Base-by-base conservation (phyloP, 2,329 filamentous ascomycete species). In the Penicillium polonicum region DNA sequence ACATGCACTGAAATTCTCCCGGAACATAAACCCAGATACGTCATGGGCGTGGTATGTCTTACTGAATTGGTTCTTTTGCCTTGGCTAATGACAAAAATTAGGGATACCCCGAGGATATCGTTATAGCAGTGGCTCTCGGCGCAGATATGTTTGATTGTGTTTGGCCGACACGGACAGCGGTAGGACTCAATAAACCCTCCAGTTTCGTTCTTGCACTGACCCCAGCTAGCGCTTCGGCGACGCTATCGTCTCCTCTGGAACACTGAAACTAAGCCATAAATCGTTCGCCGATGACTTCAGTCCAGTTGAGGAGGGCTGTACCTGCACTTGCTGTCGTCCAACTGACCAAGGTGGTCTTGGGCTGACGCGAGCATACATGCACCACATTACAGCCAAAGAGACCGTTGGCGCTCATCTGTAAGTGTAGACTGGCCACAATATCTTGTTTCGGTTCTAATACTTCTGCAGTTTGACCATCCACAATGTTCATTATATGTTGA, bases 71-170 rank as follows among this genome's bases (percentile, higher is more conserved):
- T 23, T 35, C 1, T 35, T 46, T 21, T 23, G 33, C 43, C 25
- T 45, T 48, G 3, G 23, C 42, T 57, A 42, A 57, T 36, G n/a
- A 35, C 7, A 19, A 35, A 19, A 13, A 27, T 52, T 13, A 85
- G 82, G 92, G 94, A 13, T 99, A 97, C 74, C 94, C 94, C 1
- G 94, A 97, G 78, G 94, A 99, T 70, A 81, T 99, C 55, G 85
- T 99, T 2, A 92, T 99, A 39, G 95, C 91, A 52, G 88, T 97
- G 4, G 94, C 94, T 1, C 82, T 99, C 0, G 94, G 94, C 4
- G 94, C 94, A 48, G 94, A 99, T 76, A 99, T 99, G 94, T 99
- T 99, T 72, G 94, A 99, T 77, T 99, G 95, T 71, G 94, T 99
- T 7, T 99, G 94, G 94, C 95, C 94, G 1, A 97, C 94, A 5